Evolutionary conservation across 345 rosid species (phyloP).

Genomic region (Brassica juncea): DNA sequence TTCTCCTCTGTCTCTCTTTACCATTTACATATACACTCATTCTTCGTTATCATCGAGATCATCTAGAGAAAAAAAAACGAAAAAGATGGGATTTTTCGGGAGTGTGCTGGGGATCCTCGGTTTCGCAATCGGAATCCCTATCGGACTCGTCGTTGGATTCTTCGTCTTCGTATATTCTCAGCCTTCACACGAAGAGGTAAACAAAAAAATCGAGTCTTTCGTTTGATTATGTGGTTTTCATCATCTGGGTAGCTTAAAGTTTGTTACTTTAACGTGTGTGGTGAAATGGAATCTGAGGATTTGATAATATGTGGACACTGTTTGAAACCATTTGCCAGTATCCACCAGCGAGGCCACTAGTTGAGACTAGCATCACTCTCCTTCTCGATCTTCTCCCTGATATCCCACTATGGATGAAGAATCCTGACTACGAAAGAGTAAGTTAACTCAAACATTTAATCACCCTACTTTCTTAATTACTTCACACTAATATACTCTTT

Average conservation of each 20-base stretch:
- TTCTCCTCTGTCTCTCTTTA: background rate
- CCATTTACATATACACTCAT: background rate
- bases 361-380: slow-evolving; percentile 46
- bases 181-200: slow-evolving; percentile 58
- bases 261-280: background rate
- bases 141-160: slow-evolving; percentile 75
- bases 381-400: slow-evolving; percentile 63
- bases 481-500: background rate
- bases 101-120: slow-evolving; percentile 64
- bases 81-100: slow-evolving; percentile 52
- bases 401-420: slow-evolving; percentile 75
- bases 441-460: slow-evolving; percentile 9
- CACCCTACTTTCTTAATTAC: background rate
- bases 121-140: slow-evolving; percentile 67
- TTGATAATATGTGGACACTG: background rate
- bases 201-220: slow-evolving; percentile 12
- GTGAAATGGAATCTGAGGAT: background rate
- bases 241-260: slow-evolving; percentile 2
- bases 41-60: background rate
- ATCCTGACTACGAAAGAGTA: slow-evolving; percentile 76
- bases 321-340: slow-evolving; percentile 48
- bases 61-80: background rate
- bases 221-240: slow-evolving; percentile 17
- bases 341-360: slow-evolving; percentile 51
- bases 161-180: slow-evolving; percentile 61